phyloP scores from a whole-genome alignment of 192 early-diverging fungal genomes.

The Borealophlyctis nickersoniae region DNA sequence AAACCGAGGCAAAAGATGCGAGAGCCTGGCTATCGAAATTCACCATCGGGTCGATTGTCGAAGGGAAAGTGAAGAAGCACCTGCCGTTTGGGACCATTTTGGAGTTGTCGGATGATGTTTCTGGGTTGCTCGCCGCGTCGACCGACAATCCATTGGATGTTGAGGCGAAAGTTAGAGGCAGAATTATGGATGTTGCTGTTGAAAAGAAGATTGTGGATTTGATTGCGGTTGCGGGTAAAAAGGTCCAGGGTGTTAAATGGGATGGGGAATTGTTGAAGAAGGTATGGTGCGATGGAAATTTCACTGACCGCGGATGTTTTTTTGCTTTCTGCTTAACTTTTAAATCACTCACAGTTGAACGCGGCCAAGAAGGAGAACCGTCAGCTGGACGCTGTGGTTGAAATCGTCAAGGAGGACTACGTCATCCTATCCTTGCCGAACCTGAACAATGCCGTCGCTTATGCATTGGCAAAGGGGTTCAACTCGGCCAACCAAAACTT shows the following conservation, averaged over 20 bases:
- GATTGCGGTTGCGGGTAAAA: slow-evolving; percentile 23
- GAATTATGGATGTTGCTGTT: slow-evolving; percentile 68
- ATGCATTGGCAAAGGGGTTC: slow-evolving; percentile 17
- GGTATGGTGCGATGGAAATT: slow-evolving; percentile 1
- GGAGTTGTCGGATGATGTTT: slow-evolving; percentile 39
- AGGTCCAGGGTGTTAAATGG: slow-evolving; percentile 12
- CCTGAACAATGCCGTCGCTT: slow-evolving; percentile 27
- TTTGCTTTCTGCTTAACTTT: neutral
- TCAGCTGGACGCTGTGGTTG: slow-evolving; percentile 56
- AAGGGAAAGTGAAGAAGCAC: slow-evolving; percentile 43
- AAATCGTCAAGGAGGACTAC: slow-evolving; percentile 79
- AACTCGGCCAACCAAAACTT: slow-evolving; percentile 18
- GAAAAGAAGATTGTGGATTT: slow-evolving; percentile 66
- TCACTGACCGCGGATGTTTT: too few relatives aligned
- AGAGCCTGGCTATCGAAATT: slow-evolving; percentile 12
- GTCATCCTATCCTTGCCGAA: slow-evolving; percentile 63
- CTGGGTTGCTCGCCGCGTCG: slow-evolving; percentile 55
- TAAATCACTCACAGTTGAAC: neutral
- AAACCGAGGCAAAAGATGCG: slow-evolving; percentile 4
- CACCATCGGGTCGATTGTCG: slow-evolving; percentile 47
- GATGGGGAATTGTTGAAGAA: slow-evolving; percentile 4
- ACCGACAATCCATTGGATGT: slow-evolving; percentile 34
- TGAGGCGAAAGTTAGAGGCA: slow-evolving; percentile 49
- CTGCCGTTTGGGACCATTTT: slow-evolving; percentile 60
- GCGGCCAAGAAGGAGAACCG: slow-evolving; percentile 15